These are phyloP conservation scores for Penicillium cinerascens DNA, from an alignment of 495 filamentous ascomycete species.

Conservation along the genomic window DNA sequence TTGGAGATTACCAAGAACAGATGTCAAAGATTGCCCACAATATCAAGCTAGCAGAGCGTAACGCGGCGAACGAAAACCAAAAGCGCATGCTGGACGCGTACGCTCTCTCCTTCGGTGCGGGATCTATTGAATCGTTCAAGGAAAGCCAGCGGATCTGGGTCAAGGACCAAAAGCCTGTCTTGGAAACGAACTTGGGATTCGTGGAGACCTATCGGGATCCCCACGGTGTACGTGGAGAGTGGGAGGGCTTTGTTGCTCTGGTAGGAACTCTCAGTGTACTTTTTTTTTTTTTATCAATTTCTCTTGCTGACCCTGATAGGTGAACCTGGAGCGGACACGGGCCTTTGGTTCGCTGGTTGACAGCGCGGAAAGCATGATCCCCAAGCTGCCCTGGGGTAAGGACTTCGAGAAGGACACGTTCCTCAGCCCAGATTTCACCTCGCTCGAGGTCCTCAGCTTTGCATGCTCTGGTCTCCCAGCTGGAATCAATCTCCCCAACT, in stretches of 20 bases:
- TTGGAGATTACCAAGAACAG: conserved; percentile 77
- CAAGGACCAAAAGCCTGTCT: conserved; percentile 79
- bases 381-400: conserved; percentile 78
- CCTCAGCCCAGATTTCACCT: conserved; percentile 90
- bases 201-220: conserved; percentile 96
- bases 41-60: conserved; percentile 66
- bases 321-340: conserved; percentile 80
- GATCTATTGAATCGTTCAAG: conserved; percentile 85
- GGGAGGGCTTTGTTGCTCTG: conserved; percentile 88
- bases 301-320: conserved; percentile 38
- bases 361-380: conserved; percentile 76
- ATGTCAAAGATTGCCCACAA: conserved; percentile 74
- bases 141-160: conserved; percentile 91
- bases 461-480: conserved; percentile 80
- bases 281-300: background rate
- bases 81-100: conserved; percentile 80
- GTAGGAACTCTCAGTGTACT: conserved; percentile 31
- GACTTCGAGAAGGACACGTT: conserved; percentile 97
- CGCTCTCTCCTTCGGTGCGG: conserved; percentile 76
- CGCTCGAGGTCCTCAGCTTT: conserved; percentile 70
- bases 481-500: conserved; percentile 80
- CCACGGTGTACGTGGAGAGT: conserved; percentile 88
- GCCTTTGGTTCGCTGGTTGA: conserved; percentile 87
- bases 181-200: conserved; percentile 92
- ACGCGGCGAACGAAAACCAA: conserved; percentile 83